Evolutionary conservation across 176 grass and related monocot species (phyloP).

Genomic region (Cenchrus purpureus): DNA sequence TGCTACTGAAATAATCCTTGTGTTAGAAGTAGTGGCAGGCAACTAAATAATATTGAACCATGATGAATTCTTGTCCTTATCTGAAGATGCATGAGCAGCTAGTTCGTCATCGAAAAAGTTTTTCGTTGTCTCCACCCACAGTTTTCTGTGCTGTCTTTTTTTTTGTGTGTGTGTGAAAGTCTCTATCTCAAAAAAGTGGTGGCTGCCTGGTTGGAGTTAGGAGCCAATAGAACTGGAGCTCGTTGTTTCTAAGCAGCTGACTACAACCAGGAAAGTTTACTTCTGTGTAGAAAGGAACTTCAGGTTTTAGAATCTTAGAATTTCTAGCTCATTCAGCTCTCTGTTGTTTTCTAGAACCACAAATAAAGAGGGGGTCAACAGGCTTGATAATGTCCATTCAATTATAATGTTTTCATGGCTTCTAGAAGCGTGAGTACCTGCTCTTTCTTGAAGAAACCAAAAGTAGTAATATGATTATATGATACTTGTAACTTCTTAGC

Average conservation of each 20-base stretch:
- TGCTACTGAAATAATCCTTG: not conserved
- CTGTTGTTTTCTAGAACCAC: not conserved
- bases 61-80: constrained; percentile 33
- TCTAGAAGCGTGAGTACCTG: not conserved
- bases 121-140: constrained; percentile 1
- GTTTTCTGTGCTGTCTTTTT: not conserved
- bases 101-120: constrained; percentile 41
- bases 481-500: not conserved
- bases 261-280: constrained; percentile 14
- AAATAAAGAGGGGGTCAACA: not conserved
- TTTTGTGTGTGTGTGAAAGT: not conserved
- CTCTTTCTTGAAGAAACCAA: not conserved
- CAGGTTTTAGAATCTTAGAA: not conserved
- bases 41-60: constrained; percentile 23
- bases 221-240: constrained; percentile 14
- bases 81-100: not conserved
- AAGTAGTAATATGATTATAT: not conserved
- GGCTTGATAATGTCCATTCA: not conserved
- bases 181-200: constrained; percentile 3
- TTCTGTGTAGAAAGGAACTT: not conserved
- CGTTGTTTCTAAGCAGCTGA: not conserved
- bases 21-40: constrained; percentile 28
- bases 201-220: constrained; percentile 16
- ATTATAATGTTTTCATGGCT: constrained; percentile 22
- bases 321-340: constrained; percentile 15